Evolutionary conservation across 305 asterid species (phyloP), one percentile per base, ranked within the genome.

Genomic region (Rubia balearica): DNA sequence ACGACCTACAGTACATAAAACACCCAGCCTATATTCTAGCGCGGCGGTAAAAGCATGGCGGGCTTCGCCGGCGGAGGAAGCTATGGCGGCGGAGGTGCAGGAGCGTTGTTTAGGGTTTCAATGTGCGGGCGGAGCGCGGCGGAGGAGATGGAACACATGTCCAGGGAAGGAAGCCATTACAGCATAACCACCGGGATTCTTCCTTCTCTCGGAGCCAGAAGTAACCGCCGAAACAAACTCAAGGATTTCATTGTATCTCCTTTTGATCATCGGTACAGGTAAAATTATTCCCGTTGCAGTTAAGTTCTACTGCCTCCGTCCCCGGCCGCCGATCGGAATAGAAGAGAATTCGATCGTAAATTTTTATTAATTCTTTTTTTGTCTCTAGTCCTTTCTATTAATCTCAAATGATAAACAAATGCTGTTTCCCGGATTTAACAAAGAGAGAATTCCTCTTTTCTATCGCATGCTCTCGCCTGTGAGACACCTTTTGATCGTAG

Each of bases 171-270:
- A 45, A 90, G 95, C 75, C 89, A 85, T 48, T 87, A 90, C 85
- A 92, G 97, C 71, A 71, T 88, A 38, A 75, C 96, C 0, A 80
- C 91, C 36, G 96, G 86, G 19, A 79, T 92, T 82, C 87, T 92
- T 66, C 98, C 97, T 56, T 79, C 96, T 5, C 98, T 92, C 38
- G 98, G 98, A 45, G 95, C 89, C 19, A 75, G 88, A 67, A 92
- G 95, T 59, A 85, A 75, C 73, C 94, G 92, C 24, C 72, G 88
- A 61, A 68, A 77, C 67, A 85, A 84, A 72, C 95, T 92, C 69
- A 88, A 78, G 12, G 67, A 82, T 59, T 86, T 76, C 86, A 80
- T 81, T 30, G 0, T 92, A 24, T 90, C 96, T 0, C 97, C 98
- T 21, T 85, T 88, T 67, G 96, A 92, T 77, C 96, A 81, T 60